A percentile compares a stretch with the other conserved stretches of the same genome.
Evolutionary conservation across 2,329 filamentous ascomycete species (phyloP).

Genomic region (Phialophora verrucosa): DNA sequence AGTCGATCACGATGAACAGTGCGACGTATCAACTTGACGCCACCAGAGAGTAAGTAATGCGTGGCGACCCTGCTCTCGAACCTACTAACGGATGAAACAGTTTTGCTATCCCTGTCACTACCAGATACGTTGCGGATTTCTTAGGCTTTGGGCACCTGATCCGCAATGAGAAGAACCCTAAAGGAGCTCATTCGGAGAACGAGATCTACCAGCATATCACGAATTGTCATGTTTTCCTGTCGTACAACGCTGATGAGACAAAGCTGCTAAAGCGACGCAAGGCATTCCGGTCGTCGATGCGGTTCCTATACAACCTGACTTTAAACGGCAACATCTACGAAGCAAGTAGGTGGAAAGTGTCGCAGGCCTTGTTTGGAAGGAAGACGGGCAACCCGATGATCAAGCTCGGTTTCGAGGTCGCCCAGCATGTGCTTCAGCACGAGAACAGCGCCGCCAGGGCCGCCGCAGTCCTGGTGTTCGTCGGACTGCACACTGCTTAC

Average conservation of each 20-base stretch:
- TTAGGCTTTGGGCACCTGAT: constrained; percentile 6
- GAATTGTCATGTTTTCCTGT: constrained; percentile 4
- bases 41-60: background rate
- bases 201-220: constrained; percentile 6
- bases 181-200: background rate
- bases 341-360: background rate
- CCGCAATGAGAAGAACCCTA: background rate
- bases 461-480: background rate
- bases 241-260: constrained; percentile 5
- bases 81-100: background rate
- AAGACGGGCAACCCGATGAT: background rate
- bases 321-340: constrained; percentile 1
- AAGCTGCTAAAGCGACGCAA: constrained; percentile 4
- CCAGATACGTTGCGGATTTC: constrained; percentile 4
- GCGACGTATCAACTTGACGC: background rate
- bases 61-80: background rate
- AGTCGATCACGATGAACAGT: constrained; percentile 3
- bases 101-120: constrained; percentile 1
- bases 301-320: constrained; percentile 2
- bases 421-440: constrained; percentile 4
- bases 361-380: background rate
- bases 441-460: background rate
- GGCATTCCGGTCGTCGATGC: constrained; percentile 1
- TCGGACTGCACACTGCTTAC: constrained; percentile 3
- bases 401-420: constrained; percentile 1